Evolutionary conservation across 352 stramenopile species (phyloP), one percentile per base, ranked within the genome.

Genomic region (Phytophthora quininea): DNA sequence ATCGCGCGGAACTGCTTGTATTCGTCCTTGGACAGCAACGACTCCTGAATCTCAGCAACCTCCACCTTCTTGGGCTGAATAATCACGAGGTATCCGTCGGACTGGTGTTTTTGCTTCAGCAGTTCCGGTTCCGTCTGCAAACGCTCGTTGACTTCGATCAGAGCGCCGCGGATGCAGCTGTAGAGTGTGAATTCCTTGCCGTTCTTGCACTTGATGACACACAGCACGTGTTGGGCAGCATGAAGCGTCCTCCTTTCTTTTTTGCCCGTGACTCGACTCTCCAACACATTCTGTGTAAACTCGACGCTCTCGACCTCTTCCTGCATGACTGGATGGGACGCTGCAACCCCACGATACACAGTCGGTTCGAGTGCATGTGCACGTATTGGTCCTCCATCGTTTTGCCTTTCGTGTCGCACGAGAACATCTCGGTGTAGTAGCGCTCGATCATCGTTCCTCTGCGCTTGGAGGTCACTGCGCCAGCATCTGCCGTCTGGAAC

Each of bases 281-380:
- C 82, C 14, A 91, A 54, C 52, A 96, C 71, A 57, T 76, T 83
- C 33, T 61, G 59, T 31, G 82, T 69, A 60, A 93, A 96, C 66
- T 90, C 84, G 43, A 96, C 64, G 42, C 57, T 70, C 50, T 71
- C 75, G 9, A 96, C 68, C 45, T 82, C 63, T 55, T 91, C 80
- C 52, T 74, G 60, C 80, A 93, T 86, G n/a, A 90, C 62, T 3
- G 76, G 74, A 51, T 96, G 88, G 24, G 81, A 84, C 35, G 73
- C 76, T 2, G 88, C 86, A 43, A 92, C 77, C 88, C 88, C 9
- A 91, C 83, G 29, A 96, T 84, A 59, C 88, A 93, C n/a, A 95
- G 75, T 4, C 88, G 86, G 59, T 96, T 96, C 45, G 88, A 94
- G 76, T 96, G 88, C 88, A 96, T 96, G 74, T 96, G 86, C 58